Conservation (phyloP, 306 rosid genomes). For the Malus asiatica region DNA sequence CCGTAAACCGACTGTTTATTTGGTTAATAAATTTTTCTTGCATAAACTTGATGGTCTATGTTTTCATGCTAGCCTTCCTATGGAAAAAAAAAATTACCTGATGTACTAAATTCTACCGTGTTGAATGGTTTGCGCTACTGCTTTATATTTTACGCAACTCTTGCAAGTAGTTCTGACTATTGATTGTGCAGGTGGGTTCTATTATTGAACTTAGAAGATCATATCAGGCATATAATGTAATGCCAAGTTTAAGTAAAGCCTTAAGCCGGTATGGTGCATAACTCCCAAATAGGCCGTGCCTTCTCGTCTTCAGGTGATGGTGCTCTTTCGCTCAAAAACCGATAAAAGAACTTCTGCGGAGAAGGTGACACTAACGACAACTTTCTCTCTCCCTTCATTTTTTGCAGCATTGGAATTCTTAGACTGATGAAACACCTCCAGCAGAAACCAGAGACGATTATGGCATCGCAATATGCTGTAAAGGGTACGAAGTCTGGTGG, state of each 20-base stretch:
- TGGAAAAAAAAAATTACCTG: too few species aligned
- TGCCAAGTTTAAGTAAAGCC: conserved; percentile 94
- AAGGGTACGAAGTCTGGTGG: neutral
- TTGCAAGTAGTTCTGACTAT: neutral
- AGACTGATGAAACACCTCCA: neutral
- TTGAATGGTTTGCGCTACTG: neutral
- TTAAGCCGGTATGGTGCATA: conserved; percentile 81
- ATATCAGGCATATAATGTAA: conserved; percentile 92
- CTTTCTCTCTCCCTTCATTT: neutral
- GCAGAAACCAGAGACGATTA: neutral
- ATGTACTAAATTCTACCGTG: neutral
- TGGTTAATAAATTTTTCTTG: too few species aligned
- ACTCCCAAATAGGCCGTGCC: conserved; percentile 21
- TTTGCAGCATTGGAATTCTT: neutral
- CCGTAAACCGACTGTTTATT: too few species aligned
- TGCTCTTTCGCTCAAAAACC: neutral
- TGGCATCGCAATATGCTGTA: neutral
- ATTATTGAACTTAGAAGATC: conserved; percentile 96
- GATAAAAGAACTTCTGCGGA: neutral
- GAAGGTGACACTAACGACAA: neutral
- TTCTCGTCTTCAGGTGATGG: neutral
- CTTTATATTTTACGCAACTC: neutral
- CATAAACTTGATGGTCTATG: too few species aligned
- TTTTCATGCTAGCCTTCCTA: too few species aligned
- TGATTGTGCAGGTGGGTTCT: conserved; percentile 74